Evolutionary conservation across 495 filamentous ascomycete genomes (phyloP).

Genomic region (Neurospora hispaniola): DNA sequence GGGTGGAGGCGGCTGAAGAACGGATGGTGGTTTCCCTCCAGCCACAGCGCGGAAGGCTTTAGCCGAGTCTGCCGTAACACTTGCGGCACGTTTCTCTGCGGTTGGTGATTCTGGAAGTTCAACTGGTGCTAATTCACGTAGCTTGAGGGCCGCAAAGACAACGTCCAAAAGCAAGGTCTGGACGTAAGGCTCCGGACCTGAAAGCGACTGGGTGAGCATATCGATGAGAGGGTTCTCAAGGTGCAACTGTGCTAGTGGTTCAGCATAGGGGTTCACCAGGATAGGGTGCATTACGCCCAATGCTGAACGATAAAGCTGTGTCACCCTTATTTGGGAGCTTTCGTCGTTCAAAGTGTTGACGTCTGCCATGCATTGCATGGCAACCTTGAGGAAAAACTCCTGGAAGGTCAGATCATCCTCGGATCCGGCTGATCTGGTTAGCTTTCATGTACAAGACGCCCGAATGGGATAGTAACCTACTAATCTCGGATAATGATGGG

Average conservation of each 20-base stretch:
- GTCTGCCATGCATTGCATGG: constrained; percentile 44
- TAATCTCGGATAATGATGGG: constrained; percentile 30
- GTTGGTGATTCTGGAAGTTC: constrained; percentile 33
- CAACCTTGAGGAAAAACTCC: constrained; percentile 50
- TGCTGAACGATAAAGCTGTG: constrained; percentile 57
- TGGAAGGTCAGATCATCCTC: constrained; percentile 46
- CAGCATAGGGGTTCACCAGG: constrained; percentile 57
- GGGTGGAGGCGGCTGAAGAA: constrained; percentile 49
- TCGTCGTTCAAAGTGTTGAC: constrained; percentile 27
- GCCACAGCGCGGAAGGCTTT: constrained; percentile 16
- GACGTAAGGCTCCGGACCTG: constrained; percentile 49
- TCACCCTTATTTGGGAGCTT: constrained; percentile 30
- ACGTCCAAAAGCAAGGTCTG: constrained; percentile 69
- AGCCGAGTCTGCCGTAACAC: constrained; percentile 15
- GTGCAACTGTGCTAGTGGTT: constrained; percentile 53
- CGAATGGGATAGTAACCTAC: constrained; percentile 19
- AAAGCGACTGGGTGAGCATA: constrained; percentile 52
- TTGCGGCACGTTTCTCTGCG: constrained; percentile 30
- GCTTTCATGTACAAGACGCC: not conserved
- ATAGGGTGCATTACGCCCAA: constrained; percentile 66
- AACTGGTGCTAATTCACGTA: constrained; percentile 43
- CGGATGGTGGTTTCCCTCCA: constrained; percentile 20
- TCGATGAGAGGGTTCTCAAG: constrained; percentile 66
- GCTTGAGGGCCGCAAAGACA: constrained; percentile 57
- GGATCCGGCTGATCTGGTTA: constrained; percentile 29